Conservation (phyloP, 169 alveolate genomes). For the Babesia gibsoni region DNA sequence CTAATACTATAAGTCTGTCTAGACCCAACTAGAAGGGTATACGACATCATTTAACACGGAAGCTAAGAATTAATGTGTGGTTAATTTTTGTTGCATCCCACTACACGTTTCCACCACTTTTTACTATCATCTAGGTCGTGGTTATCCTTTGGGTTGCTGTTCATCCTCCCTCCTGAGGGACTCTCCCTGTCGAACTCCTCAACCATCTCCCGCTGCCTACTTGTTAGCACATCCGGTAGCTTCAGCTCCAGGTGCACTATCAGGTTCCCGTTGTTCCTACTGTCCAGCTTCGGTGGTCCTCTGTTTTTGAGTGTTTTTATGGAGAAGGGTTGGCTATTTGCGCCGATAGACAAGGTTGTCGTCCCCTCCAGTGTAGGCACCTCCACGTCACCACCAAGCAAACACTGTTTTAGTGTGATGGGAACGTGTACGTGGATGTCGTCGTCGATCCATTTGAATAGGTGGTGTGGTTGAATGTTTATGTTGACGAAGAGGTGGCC, state of each 20-base stretch:
- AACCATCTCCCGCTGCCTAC: slow-evolving; percentile 69
- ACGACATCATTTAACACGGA: too few species aligned
- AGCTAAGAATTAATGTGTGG: not conserved
- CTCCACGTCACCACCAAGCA: slow-evolving; percentile 80
- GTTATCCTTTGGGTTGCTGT: not conserved
- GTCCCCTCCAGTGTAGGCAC: slow-evolving; percentile 80
- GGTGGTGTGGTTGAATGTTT: slow-evolving; percentile 79
- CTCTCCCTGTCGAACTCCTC: slow-evolving; percentile 70
- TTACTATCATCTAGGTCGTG: not conserved
- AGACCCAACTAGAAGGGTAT: too few species aligned
- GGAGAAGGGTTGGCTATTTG: slow-evolving; percentile 78
- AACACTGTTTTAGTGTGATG: slow-evolving; percentile 77
- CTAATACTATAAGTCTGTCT: not conserved
- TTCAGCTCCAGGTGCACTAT: slow-evolving; percentile 76
- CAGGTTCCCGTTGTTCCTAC: slow-evolving; percentile 77
- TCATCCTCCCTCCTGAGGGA: not conserved
- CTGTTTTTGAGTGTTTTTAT: slow-evolving; percentile 74
- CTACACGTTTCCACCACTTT: slow-evolving; percentile 63
- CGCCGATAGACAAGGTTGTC: slow-evolving; percentile 70
- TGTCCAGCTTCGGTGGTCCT: slow-evolving; percentile 83
- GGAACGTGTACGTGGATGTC: slow-evolving; percentile 86
- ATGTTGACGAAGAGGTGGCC: slow-evolving; percentile 84
- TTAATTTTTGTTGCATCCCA: slow-evolving; percentile 16
- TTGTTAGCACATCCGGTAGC: slow-evolving; percentile 68
- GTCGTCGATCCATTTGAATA: slow-evolving; percentile 84